phyloP scores from a whole-genome alignment of 2,329 filamentous ascomycete species.

The Exophiala mesophila region DNA sequence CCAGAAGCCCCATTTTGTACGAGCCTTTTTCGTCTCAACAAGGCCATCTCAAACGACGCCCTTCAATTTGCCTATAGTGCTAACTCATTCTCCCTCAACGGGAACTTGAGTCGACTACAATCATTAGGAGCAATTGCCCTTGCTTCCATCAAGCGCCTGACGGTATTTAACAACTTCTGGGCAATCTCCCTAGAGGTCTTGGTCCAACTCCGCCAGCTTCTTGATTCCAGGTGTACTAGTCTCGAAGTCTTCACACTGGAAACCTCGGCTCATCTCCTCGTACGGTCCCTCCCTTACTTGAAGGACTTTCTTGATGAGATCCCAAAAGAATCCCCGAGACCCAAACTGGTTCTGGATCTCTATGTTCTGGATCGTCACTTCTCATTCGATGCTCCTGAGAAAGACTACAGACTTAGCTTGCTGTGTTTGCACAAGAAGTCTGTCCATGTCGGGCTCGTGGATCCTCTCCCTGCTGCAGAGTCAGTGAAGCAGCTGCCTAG shows the following conservation, averaged over 20 bases:
- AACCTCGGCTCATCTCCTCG: slow-evolving; percentile 10
- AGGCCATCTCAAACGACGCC: slow-evolving; percentile 17
- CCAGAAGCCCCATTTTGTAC: too few relatives aligned
- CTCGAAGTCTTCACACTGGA: slow-evolving; percentile 13
- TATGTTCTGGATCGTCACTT: slow-evolving; percentile 18
- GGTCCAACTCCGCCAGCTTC: slow-evolving; percentile 8
- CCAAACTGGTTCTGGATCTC: slow-evolving; percentile 15
- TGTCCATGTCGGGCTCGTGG: not conserved
- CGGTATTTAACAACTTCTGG: slow-evolving; percentile 12
- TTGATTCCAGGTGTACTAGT: slow-evolving; percentile 2
- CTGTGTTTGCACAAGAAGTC: slow-evolving; percentile 4
- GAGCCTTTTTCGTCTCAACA: slow-evolving; percentile 17
- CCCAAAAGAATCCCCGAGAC: slow-evolving; percentile 1
- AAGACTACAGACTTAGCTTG: slow-evolving; percentile 11
- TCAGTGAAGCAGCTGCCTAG: slow-evolving; percentile 12
- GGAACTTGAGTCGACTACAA: slow-evolving; percentile 12
- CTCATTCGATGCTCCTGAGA: slow-evolving; percentile 16
- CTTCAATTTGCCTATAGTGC: slow-evolving; percentile 17
- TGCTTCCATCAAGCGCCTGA: slow-evolving; percentile 15
- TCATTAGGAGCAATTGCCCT: slow-evolving; percentile 8
- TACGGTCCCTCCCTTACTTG: slow-evolving; percentile 13
- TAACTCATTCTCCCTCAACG: slow-evolving; percentile 16
- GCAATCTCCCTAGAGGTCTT: slow-evolving; percentile 2
- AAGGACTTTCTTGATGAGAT: slow-evolving; percentile 12
- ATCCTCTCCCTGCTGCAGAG: not conserved